Conservation (phyloP, 495 filamentous ascomycete genomes). For the Symbiotaphrina buchneri region DNA sequence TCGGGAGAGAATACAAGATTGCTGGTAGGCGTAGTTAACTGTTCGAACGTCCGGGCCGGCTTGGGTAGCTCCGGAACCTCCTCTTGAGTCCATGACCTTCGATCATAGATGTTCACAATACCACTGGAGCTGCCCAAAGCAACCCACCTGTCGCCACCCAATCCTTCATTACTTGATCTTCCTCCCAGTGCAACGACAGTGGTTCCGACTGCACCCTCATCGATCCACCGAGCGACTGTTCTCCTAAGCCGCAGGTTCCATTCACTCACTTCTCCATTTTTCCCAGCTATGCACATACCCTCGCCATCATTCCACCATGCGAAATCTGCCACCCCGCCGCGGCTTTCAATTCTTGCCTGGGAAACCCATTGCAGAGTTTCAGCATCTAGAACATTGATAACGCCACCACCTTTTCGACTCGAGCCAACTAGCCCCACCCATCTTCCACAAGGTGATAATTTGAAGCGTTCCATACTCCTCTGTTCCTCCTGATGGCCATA, state of each 20-base stretch:
- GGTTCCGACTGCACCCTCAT: slow-evolving; percentile 74
- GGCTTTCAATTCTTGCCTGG: slow-evolving; percentile 60
- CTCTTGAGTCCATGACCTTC: slow-evolving; percentile 26
- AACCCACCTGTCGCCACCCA: slow-evolving; percentile 76
- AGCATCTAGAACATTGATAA: slow-evolving; percentile 67
- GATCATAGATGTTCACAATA: slow-evolving; percentile 84
- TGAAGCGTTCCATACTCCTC: slow-evolving; percentile 74
- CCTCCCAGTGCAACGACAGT: slow-evolving; percentile 65
- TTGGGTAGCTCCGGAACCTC: slow-evolving; percentile 25
- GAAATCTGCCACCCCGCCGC: slow-evolving; percentile 69
- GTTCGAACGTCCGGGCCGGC: slow-evolving; percentile 50
- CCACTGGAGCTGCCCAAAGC: slow-evolving; percentile 68
- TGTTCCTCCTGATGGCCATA: slow-evolving; percentile 71
- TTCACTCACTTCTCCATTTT: slow-evolving; percentile 83
- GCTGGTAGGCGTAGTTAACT: slow-evolving; percentile 66
- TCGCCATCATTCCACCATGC: slow-evolving; percentile 77
- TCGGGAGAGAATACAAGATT: slow-evolving; percentile 63
- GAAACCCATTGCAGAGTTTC: slow-evolving; percentile 74
- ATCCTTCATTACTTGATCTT: slow-evolving; percentile 12
- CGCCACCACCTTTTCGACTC: slow-evolving; percentile 59
- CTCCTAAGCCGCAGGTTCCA: slow-evolving; percentile 43
- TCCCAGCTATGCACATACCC: slow-evolving; percentile 53
- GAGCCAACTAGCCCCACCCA: slow-evolving; percentile 64
- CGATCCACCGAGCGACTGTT: slow-evolving; percentile 62
- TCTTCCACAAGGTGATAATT: slow-evolving; percentile 61